Evolutionary conservation across 164 flowering plant genomes (phyloP).

Genomic region (Aristolochia californica): DNA sequence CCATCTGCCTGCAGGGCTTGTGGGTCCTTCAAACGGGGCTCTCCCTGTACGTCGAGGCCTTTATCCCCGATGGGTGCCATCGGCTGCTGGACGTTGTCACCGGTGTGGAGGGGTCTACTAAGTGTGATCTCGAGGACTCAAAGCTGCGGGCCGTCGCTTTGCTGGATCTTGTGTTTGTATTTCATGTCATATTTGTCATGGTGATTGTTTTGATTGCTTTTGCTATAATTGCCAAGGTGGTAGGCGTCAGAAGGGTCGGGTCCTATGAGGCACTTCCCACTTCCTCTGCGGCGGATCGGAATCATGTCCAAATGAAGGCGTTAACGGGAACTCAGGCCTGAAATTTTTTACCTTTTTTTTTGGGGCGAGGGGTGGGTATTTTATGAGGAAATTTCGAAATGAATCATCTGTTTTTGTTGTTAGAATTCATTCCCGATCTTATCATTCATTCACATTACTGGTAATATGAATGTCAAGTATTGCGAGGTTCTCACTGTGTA

Average conservation of each 20-base stretch:
- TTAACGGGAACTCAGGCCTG: constrained; percentile 23
- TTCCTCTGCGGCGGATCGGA: constrained; percentile 18
- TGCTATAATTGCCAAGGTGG: constrained; percentile 38
- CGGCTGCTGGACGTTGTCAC: constrained; percentile 62
- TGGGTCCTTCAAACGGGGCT: constrained; percentile 85
- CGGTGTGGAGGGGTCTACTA: constrained; percentile 88
- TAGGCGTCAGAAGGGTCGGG: constrained; percentile 48
- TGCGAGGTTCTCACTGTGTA: too few species aligned
- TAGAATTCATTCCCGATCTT: too few species aligned
- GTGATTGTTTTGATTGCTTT: constrained; percentile 40
- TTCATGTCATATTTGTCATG: constrained; percentile 61
- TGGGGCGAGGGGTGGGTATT: too few species aligned
- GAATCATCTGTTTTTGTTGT: too few species aligned
- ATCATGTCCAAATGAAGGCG: constrained; percentile 57
- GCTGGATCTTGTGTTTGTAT: constrained; percentile 46
- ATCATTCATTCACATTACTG: too few species aligned
- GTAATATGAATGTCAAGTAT: too few species aligned
- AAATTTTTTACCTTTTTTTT: not conserved
- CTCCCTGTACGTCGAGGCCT: constrained; percentile 72
- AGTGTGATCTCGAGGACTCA: constrained; percentile 82
- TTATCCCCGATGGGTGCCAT: constrained; percentile 92
- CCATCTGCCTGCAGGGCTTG: constrained; percentile 62
- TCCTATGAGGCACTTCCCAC: constrained; percentile 74
- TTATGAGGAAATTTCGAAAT: too few species aligned
- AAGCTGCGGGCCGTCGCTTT: constrained; percentile 69